These are phyloP conservation scores for Thozetella sp. DNA, from an alignment of 495 filamentous ascomycete species.

Conservation along the genomic window DNA sequence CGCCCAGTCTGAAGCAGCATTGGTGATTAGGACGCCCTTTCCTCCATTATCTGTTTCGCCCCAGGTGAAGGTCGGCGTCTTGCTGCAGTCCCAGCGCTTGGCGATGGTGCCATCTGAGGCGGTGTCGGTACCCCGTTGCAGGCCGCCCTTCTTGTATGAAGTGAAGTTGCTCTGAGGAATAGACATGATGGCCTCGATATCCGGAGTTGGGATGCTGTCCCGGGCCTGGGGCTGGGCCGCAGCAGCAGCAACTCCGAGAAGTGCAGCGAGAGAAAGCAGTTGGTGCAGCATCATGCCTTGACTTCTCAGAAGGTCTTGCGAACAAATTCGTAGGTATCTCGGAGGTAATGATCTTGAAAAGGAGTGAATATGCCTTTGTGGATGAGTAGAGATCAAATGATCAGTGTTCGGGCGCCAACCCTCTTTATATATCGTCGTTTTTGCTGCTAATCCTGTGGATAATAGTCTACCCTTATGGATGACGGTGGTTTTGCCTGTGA, in stretches of 20 bases:
- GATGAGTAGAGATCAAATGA: too few relatives aligned
- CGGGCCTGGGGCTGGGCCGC: neutral
- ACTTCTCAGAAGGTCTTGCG: too few relatives aligned
- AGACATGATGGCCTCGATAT: neutral
- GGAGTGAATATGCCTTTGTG: too few relatives aligned
- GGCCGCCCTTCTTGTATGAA: neutral
- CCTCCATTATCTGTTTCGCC: slow-evolving; percentile 15
- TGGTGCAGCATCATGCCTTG: neutral
- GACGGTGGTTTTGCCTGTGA: too few relatives aligned
- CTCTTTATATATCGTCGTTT: too few relatives aligned
- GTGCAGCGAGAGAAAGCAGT: neutral
- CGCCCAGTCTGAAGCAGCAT: slow-evolving; percentile 13
- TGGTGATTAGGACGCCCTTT: slow-evolving; percentile 15
- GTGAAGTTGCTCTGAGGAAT: neutral
- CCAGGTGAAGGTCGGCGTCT: slow-evolving; percentile 9
- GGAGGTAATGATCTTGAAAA: too few relatives aligned
- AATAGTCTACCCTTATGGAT: too few relatives aligned
- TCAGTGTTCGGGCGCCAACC: too few relatives aligned
- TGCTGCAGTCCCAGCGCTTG: slow-evolving; percentile 11
- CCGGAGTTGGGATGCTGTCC: neutral
- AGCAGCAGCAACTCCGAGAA: neutral
- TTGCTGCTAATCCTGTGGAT: too few relatives aligned
- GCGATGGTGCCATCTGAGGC: neutral
- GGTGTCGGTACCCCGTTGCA: neutral
- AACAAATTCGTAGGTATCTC: too few relatives aligned